Base-by-base conservation (phyloP, 2,329 filamentous ascomycete species). In the Neospermospora avenae region DNA sequence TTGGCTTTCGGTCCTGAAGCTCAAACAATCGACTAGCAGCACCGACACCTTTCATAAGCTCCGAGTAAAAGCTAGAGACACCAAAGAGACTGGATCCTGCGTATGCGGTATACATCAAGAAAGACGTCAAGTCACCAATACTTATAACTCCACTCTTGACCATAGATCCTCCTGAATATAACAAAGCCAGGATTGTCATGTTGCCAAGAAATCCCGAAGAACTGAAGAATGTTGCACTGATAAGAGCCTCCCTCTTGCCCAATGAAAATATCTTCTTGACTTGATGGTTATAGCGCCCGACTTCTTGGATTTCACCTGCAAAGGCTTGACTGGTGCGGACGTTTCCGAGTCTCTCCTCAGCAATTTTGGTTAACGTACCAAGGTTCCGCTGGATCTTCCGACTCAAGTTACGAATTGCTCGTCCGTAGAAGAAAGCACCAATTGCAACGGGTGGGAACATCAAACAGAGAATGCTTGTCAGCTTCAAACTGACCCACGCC, bases 41-140 rank as follows among this genome's bases (percentile, higher is more conserved):
- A 70, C 96, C 95, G 3, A 96, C 93, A 44, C 96, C 96, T 75
- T 99, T 99, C 95, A 99, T 99, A 63, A 99, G 81, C 73, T 99
- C 95, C 0, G 93, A 96, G 76, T 97, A 99, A 77, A 99, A 99
- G 59, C 90, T 91, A 3, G 92, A 96, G 1, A 99, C 80, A 3
- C 95, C 95, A 68, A 98, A 96, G 65, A 99, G 84, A 75, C 91
- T 96, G 52, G 90, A 95, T 3, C 85, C 85, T 6, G 85, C 84
- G 74, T 87, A 98, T 3, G 91, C 93, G 3, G 93, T 96, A 75
- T 98, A 99, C 93, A 99, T 98, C 78, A 99, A 84, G 76, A 99
- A 99, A 0, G 92, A 96, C 1, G 95, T 96, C 45, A 99, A 77
- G 66, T 99, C 93, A 68, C 95, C 95, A 51, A 98, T 87, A 7